Evolutionary conservation across 2,329 filamentous ascomycete species (phyloP), one percentile per base, ranked within the genome.

Genomic region (Teratosphaeria destructans): DNA sequence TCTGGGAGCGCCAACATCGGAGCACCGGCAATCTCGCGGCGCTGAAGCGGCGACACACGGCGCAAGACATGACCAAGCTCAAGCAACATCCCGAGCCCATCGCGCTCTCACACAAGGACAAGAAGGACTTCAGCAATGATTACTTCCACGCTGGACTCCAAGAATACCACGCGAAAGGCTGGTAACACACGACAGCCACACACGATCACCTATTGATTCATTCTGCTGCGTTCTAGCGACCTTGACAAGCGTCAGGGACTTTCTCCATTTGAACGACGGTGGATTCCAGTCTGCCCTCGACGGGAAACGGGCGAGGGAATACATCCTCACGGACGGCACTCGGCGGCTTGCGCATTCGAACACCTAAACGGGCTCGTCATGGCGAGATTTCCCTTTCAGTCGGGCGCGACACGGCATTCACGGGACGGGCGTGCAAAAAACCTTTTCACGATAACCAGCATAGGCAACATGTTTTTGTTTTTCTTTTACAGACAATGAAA

Each of bases 1-100:
- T 97, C 16, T 95, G 90, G 89, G 94, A 99, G 74, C 87, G 94
- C 57, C 90, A 95, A 71, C 93, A 97, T 71, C 95, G 94, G 81
- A 90, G 90, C 61, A 88, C 89, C 37, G 93, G 90, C 7, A 89
- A 87, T 68, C 92, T 93, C 64, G 90, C 92, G 1, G 89, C 93
- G 58, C 81, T 96, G 60, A 95, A 96, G 79, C 85, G 93, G 63
- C 82, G 90, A 61, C 91, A 96, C 72, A 96, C 92, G 7, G 89
- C 93, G 2, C 89, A 93, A 65, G 92, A 96, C 71, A 85, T 96
- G 63, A 88, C 89, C 62, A 95, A 95, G 73, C 81, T 97, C 52
- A 88, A 87, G 76, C 85, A 94, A 73, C 90, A 88, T 69, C 89
- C 90, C 5, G 86, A 89, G 65, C 75, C 79, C 3, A 82, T 81